A percentile compares a stretch with the other conserved stretches of the same genome.
These are phyloP conservation scores for Pogostemon cablin DNA, from an alignment of 257 asterid genomes.

Conservation along the genomic window DNA sequence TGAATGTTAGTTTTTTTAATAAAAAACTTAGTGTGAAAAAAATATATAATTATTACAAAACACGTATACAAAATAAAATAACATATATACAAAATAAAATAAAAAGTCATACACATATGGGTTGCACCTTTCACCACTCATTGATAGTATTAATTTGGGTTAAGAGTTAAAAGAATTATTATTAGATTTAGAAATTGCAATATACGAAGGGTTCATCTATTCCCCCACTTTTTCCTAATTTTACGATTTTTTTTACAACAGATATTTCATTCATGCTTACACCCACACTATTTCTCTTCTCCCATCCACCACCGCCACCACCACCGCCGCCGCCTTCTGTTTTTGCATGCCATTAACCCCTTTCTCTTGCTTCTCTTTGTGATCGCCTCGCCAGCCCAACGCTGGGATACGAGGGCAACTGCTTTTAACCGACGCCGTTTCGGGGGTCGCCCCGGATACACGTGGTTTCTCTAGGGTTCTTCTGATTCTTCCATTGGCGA, in stretches of 20 bases:
- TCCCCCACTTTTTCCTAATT: constrained; percentile 2
- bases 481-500: constrained; percentile 27
- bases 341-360: constrained; percentile 18
- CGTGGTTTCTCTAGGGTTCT: constrained; percentile 37
- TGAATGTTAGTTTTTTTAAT: no score
- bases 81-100: no score
- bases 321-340: constrained; percentile 27
- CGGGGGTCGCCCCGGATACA: constrained; percentile 33
- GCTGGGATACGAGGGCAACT: constrained; percentile 8
- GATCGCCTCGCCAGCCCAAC: constrained; percentile 33
- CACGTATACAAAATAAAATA: no score
- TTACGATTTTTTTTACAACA: constrained; percentile 18
- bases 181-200: no score
- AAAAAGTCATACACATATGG: no score
- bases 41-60: no score
- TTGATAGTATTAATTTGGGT: no score
- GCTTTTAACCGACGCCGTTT: constrained; percentile 29
- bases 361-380: not conserved
- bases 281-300: constrained; percentile 33
- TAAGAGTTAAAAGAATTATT: no score
- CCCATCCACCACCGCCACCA: constrained; percentile 37
- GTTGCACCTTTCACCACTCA: no score
- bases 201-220: not conserved
- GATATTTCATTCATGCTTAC: constrained; percentile 30
- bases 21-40: no score